Percentiles rank a stretch among this genome's conserved stretches.
Evolutionary conservation across 176 grass and related monocot genomes (phyloP).

Genomic region (Musa schizocarpa): DNA sequence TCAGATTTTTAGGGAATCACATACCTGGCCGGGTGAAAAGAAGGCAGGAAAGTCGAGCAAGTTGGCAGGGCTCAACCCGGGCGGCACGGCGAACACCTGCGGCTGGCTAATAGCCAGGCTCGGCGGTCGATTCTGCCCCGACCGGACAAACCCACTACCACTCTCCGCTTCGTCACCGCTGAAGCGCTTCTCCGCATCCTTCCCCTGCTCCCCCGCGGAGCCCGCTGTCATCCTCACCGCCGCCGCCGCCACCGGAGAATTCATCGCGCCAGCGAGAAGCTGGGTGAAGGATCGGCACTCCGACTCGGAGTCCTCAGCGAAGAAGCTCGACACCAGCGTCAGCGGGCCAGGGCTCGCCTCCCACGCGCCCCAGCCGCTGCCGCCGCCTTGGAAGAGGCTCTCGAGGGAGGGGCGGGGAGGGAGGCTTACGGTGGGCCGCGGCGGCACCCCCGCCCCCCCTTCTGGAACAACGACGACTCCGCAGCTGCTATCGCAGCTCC

Average conservation of each 20-base stretch:
- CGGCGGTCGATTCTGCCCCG: conserved; percentile 13
- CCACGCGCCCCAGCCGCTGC: not conserved
- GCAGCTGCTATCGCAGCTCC: not conserved
- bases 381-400: conserved; percentile 21
- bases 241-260: conserved; percentile 21
- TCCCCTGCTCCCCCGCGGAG: not conserved
- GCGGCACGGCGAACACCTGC: conserved; percentile 35
- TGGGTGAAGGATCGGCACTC: conserved; percentile 61
- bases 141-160: not conserved
- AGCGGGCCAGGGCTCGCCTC: conserved; percentile 41
- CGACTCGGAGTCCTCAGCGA: conserved; percentile 37
- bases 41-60: conserved; percentile 33
- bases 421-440: conserved; percentile 30
- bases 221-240: not conserved
- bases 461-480: not conserved
- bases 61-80: conserved; percentile 31
- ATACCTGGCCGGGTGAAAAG: conserved; percentile 25
- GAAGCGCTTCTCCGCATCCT: not conserved
- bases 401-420: conserved; percentile 32
- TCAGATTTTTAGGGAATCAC: not conserved
- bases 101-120: conserved; percentile 17
- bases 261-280: conserved; percentile 52
- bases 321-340: conserved; percentile 36
- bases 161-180: not conserved
- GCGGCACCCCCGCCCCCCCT: not conserved